Percentiles rank a stretch among this genome's conserved stretches.
Conservation (phyloP, 352 stramenopile species). For the Aphanomyces invadans region DNA sequence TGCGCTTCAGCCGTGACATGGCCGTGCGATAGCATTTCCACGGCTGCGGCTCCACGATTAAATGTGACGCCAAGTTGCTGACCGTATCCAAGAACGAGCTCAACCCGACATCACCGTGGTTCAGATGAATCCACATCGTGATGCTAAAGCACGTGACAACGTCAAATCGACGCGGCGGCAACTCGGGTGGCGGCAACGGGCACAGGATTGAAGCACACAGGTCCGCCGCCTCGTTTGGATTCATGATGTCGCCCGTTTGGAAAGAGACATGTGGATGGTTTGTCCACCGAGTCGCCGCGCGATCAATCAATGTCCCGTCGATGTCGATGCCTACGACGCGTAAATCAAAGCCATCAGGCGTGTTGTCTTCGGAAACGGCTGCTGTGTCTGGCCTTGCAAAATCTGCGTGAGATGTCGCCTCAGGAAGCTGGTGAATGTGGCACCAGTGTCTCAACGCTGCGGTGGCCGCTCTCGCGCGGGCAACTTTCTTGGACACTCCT, state of each 20-base stretch:
- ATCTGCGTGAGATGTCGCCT: neutral
- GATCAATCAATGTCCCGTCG: conserved; percentile 54
- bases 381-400: neutral
- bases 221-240: conserved; percentile 37
- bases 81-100: conserved; percentile 62
- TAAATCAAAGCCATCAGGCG: conserved; percentile 27
- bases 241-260: conserved; percentile 44
- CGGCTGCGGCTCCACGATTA: conserved; percentile 74
- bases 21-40: conserved; percentile 83
- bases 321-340: conserved; percentile 62
- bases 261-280: conserved; percentile 41
- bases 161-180: conserved; percentile 33
- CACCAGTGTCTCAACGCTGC: neutral
- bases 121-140: conserved; percentile 85
- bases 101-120: conserved; percentile 74
- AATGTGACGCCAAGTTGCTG: conserved; percentile 47
- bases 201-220: no score
- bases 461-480: conserved; percentile 61
- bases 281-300: conserved; percentile 40
- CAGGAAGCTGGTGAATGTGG: neutral
- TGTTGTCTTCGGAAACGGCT: conserved; percentile 27
- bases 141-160: conserved; percentile 77
- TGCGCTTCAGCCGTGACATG: conserved; percentile 54
- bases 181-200: conserved; percentile 37
- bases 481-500: conserved; percentile 75